Percentiles rank a stretch among this genome's conserved stretches.
These are phyloP conservation scores for Heterobasidion parviporum DNA, from an alignment of 1,284 basidiomycete species.

Conservation along the genomic window DNA sequence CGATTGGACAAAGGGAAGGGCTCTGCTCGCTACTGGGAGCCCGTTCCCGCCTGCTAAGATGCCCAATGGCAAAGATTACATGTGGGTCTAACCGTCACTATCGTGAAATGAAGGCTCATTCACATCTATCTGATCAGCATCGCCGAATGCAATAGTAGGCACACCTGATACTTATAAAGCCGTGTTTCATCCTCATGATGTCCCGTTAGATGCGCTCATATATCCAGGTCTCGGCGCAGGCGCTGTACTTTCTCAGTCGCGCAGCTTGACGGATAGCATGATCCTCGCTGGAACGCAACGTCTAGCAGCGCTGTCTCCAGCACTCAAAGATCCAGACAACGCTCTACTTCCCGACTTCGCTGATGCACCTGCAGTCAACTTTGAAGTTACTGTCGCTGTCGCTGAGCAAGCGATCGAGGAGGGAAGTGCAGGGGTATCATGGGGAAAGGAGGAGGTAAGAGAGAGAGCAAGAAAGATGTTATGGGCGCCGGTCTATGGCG, in stretches of 20 bases:
- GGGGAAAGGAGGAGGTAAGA: constrained; percentile 46
- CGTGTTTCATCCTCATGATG: neutral
- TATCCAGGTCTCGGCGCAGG: constrained; percentile 79
- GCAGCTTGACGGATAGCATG: constrained; percentile 64
- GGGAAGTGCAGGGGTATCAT: constrained; percentile 48
- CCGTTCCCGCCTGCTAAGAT: constrained; percentile 73
- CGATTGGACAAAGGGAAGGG: constrained; percentile 71
- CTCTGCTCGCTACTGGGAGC: constrained; percentile 74
- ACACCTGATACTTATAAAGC: neutral
- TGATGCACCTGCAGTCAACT: constrained; percentile 62
- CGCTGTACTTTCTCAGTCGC: constrained; percentile 54
- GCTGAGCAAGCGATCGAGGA: constrained; percentile 70
- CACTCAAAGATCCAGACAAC: constrained; percentile 54
- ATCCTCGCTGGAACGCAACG: constrained; percentile 69
- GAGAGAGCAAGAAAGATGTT: constrained; percentile 40
- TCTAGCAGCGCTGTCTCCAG: constrained; percentile 72
- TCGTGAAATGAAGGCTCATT: neutral
- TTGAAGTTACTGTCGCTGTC: constrained; percentile 77
- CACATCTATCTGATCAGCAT: constrained; percentile 29
- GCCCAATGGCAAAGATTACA: constrained; percentile 60
- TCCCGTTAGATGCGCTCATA: constrained; percentile 54
- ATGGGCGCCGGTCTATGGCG: constrained; percentile 57
- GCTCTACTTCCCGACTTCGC: constrained; percentile 68
- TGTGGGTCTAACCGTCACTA: constrained; percentile 28
- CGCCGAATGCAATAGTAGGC: constrained; percentile 66